These are phyloP conservation scores for Aspergillus versicolor DNA, from an alignment of 2,329 filamentous ascomycete genomes.

Conservation along the genomic window DNA sequence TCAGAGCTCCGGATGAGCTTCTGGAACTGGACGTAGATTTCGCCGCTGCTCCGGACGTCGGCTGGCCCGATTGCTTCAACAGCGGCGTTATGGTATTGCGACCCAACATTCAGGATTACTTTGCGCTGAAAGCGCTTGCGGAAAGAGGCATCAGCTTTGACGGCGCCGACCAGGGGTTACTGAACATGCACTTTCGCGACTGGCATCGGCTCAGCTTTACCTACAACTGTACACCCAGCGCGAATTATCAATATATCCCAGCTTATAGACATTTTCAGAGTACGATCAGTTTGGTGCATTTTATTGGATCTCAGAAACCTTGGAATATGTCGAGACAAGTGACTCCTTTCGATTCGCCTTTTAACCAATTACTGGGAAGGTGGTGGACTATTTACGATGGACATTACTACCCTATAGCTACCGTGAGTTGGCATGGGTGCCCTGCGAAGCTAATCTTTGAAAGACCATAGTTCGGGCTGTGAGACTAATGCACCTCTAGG, in stretches of 20 bases:
- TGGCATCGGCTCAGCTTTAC: slow-evolving; percentile 90
- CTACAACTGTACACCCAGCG: slow-evolving; percentile 96
- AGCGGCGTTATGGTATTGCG: slow-evolving; percentile 92
- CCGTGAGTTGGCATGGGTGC: slow-evolving; percentile 14
- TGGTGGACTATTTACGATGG: slow-evolving; percentile 96
- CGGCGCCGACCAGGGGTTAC: slow-evolving; percentile 89
- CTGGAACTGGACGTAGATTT: slow-evolving; percentile 66
- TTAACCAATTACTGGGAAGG: slow-evolving; percentile 77
- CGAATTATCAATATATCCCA: slow-evolving; percentile 95
- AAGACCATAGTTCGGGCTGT: neutral
- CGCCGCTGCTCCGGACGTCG: slow-evolving; percentile 84
- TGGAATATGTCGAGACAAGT: slow-evolving; percentile 64
- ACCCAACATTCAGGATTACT: slow-evolving; percentile 84
- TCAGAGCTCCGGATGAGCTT: slow-evolving; percentile 88
- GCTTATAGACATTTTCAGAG: slow-evolving; percentile 92
- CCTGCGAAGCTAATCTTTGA: neutral
- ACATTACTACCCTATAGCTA: slow-evolving; percentile 63
- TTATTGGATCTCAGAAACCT: slow-evolving; percentile 88
- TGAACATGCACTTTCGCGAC: slow-evolving; percentile 89
- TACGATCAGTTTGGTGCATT: slow-evolving; percentile 87
- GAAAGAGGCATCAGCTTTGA: slow-evolving; percentile 90
- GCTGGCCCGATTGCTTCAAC: slow-evolving; percentile 98
- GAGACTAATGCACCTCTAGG: slow-evolving; percentile 7
- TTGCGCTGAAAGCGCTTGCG: slow-evolving; percentile 79
- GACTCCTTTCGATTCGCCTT: slow-evolving; percentile 46